Base-by-base conservation (phyloP, 2,329 filamentous ascomycete species). In the Microascus cirrosus region DNA sequence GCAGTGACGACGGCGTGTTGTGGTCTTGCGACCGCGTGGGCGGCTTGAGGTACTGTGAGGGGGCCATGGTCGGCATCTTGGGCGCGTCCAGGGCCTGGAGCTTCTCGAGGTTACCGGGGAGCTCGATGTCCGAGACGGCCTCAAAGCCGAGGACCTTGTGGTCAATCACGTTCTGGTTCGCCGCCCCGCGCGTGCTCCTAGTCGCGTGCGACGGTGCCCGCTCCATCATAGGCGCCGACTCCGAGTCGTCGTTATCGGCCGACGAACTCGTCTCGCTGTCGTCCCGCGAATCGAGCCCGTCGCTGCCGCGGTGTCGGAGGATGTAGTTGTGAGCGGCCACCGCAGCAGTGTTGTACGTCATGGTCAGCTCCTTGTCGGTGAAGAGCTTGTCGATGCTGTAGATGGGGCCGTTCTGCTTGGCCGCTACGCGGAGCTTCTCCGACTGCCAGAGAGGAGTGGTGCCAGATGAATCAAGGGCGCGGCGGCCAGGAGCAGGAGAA, bases 311-410 rank as follows among this genome's bases (percentile, higher is more conserved):
- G 65, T 83, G 82, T 39, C 81, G 78, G 56, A 84, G 69, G 59
- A 86, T 76, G 64, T 84, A 81, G 61, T 81, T 80, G 67, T 85
- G 81, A 10, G 84, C 78, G 2, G 83, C 83, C 22, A 85, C 64
- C 34, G 84, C 83, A 5, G 84, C 80, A 4, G 75, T 72, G 60
- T 85, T 86, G 67, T 86, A 86, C 32, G 81, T 82, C 73, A 87
- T 78, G 4, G 80, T 77, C 34, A 87, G 75, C 70, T 87, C 84
- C 69, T 85, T 86, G 63, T 87, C 84, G 0, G 84, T 87, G 55
- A 87, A 87, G 42, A 87, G 77, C 72, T 86, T 86, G 64, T 87
- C 83, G 60, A 87, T 80, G 66, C 80, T 86, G 67, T 85, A 86
- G 1, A 83, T 71, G 0, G 82, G 78, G 10, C 81, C 83, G 22